Percentiles rank a stretch among this genome's conserved stretches.
Evolutionary conservation across 805 yeast species (phyloP).

Genomic region (Starmerella stigmatis): DNA sequence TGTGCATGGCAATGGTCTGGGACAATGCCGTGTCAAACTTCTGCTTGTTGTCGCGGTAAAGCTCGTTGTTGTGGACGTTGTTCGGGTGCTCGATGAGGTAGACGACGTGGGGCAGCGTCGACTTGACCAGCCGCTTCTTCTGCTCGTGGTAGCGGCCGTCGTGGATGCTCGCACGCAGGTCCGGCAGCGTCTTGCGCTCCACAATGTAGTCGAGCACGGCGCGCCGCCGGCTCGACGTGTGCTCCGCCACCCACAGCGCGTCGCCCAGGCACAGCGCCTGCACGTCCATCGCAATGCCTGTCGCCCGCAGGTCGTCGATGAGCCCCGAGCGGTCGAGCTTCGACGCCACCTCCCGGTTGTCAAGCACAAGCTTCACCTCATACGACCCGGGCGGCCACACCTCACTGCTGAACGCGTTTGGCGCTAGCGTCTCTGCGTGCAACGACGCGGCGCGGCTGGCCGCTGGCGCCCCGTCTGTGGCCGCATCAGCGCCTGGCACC

Average conservation of each 20-base stretch:
- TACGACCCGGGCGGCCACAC: slow-evolving; percentile 55
- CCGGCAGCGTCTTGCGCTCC: slow-evolving; percentile 84
- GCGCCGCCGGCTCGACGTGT: slow-evolving; percentile 45
- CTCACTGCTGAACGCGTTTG: slow-evolving; percentile 9
- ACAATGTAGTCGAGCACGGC: slow-evolving; percentile 72
- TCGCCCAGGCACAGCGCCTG: slow-evolving; percentile 73
- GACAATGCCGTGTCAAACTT: slow-evolving; percentile 70
- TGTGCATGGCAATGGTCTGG: slow-evolving; percentile 52
- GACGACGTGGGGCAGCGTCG: slow-evolving; percentile 56
- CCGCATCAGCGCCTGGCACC: too few relatives aligned
- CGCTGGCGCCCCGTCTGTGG: not conserved
- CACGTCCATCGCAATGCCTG: slow-evolving; percentile 44
- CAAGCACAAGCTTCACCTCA: slow-evolving; percentile 55
- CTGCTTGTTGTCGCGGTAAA: slow-evolving; percentile 32
- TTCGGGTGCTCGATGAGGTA: slow-evolving; percentile 66
- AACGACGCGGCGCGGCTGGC: not conserved
- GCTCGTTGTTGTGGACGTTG: slow-evolving; percentile 19
- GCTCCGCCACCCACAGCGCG: slow-evolving; percentile 75
- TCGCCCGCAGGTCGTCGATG: slow-evolving; percentile 39
- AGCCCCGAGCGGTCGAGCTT: slow-evolving; percentile 62
- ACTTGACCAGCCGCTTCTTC: slow-evolving; percentile 58
- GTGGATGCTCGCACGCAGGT: slow-evolving; percentile 64
- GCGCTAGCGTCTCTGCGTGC: not conserved
- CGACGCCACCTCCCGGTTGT: slow-evolving; percentile 72
- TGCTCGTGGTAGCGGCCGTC: slow-evolving; percentile 90